phyloP scores from a whole-genome alignment of 352 stramenopile species.

The Thalassiosira gravida region DNA sequence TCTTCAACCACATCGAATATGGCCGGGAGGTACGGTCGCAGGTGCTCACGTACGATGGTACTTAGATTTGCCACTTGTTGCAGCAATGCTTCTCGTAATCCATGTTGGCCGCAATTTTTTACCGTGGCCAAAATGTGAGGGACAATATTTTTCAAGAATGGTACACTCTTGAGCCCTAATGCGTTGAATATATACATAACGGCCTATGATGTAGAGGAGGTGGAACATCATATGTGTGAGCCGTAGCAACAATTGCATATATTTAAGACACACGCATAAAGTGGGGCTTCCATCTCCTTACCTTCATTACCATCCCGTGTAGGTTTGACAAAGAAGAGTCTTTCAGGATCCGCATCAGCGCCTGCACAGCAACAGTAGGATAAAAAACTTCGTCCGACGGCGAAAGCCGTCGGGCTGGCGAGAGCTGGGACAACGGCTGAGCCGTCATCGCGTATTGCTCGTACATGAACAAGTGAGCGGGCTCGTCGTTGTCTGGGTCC shows the following conservation, averaged over 20 bases:
- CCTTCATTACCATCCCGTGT: slow-evolving; percentile 95
- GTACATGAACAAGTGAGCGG: slow-evolving; percentile 86
- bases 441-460: slow-evolving; percentile 86
- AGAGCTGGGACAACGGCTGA: slow-evolving; percentile 76
- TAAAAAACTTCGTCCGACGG: slow-evolving; percentile 92
- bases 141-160: slow-evolving; percentile 96
- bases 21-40: slow-evolving; percentile 93
- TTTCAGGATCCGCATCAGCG: slow-evolving; percentile 94
- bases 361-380: slow-evolving; percentile 95
- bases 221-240: slow-evolving; percentile 1
- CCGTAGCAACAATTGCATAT: not conserved
- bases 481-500: slow-evolving; percentile 78
- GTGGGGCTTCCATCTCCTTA: slow-evolving; percentile 5
- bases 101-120: slow-evolving; percentile 87
- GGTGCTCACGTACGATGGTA: slow-evolving; percentile 93
- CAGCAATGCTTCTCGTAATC: slow-evolving; percentile 94
- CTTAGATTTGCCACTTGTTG: slow-evolving; percentile 95
- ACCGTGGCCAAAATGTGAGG: slow-evolving; percentile 95
- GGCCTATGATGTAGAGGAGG: slow-evolving; percentile 64
- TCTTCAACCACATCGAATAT: slow-evolving; percentile 95
- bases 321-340: slow-evolving; percentile 94
- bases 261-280: not conserved
- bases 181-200: slow-evolving; percentile 99
- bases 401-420: slow-evolving; percentile 66
- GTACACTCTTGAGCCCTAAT: slow-evolving; percentile 92